Conservation (phyloP, 2,329 filamentous ascomycete genomes). For the Stagonosporopsis cucurbitacearum region DNA sequence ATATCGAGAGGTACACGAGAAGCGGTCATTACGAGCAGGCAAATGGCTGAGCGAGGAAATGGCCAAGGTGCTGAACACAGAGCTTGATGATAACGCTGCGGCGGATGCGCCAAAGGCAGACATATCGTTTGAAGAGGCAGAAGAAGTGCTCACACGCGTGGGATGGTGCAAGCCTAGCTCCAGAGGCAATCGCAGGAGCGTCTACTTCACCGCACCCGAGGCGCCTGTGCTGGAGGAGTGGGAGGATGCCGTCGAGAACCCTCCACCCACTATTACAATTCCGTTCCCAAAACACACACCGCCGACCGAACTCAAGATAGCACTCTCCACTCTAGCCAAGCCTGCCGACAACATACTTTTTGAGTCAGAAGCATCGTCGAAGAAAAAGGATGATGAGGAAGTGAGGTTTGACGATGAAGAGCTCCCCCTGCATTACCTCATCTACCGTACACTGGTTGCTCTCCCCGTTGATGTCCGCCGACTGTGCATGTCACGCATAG, state of each 20-base stretch:
- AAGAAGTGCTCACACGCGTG: constrained; percentile 77
- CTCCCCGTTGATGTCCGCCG: constrained; percentile 83
- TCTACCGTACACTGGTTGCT: constrained; percentile 76
- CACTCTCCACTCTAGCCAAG: constrained; percentile 73
- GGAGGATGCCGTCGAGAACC: constrained; percentile 47
- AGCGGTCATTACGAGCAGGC: constrained; percentile 75
- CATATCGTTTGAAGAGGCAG: constrained; percentile 74
- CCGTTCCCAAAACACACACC: constrained; percentile 47
- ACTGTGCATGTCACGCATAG: constrained; percentile 84
- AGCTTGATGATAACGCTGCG: constrained; percentile 44
- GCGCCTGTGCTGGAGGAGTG: constrained; percentile 54
- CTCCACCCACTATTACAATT: constrained; percentile 42
- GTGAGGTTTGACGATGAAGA: constrained; percentile 80
- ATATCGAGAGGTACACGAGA: constrained; percentile 78
- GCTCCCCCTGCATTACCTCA: constrained; percentile 74
- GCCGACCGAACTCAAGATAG: constrained; percentile 64
- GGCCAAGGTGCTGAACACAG: constrained; percentile 65
- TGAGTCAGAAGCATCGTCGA: constrained; percentile 57
- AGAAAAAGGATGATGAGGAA: constrained; percentile 45
- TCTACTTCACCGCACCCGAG: constrained; percentile 44
- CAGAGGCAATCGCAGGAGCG: constrained; percentile 37
- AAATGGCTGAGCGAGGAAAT: constrained; percentile 74
- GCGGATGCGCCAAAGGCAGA: constrained; percentile 32
- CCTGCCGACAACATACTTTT: constrained; percentile 81
- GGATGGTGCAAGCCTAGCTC: constrained; percentile 70